Percentiles rank a stretch among this genome's conserved stretches.
Conservation (phyloP, 495 filamentous ascomycete species). For the Haplographium delicatum region DNA sequence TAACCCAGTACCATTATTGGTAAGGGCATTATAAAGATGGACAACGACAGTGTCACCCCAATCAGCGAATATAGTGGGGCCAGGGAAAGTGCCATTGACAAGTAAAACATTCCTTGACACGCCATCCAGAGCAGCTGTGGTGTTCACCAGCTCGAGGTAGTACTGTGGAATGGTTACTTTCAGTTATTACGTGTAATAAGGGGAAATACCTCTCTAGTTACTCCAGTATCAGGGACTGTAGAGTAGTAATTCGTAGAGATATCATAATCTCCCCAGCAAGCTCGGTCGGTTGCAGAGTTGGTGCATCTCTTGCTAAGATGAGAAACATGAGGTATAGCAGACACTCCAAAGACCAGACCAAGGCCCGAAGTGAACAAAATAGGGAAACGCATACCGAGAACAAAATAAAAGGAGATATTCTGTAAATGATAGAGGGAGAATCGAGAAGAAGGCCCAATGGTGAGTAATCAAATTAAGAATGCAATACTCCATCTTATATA, state of each 20-base stretch:
- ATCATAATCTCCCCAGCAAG: slow-evolving; percentile 39
- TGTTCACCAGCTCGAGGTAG: slow-evolving; percentile 36
- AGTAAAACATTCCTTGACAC: slow-evolving; percentile 30
- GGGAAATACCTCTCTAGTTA: slow-evolving; percentile 25
- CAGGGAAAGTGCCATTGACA: slow-evolving; percentile 19
- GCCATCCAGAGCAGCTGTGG: slow-evolving; percentile 46
- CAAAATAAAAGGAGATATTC: slow-evolving; percentile 1
- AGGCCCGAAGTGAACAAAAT: slow-evolving; percentile 9
- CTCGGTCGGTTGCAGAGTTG: slow-evolving; percentile 9
- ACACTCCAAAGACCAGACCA: slow-evolving; percentile 1
- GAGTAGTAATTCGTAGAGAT: slow-evolving; percentile 52
- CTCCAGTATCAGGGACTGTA: slow-evolving; percentile 42
- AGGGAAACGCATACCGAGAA: slow-evolving; percentile 13
- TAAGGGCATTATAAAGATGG: slow-evolving; percentile 10
- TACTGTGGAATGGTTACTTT: slow-evolving; percentile 22
- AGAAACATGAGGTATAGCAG: neutral
- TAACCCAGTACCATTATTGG: slow-evolving; percentile 29
- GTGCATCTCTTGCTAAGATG: slow-evolving; percentile 15
- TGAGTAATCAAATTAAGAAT: too few species aligned
- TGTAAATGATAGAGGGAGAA: slow-evolving; percentile 11
- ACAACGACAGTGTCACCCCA: slow-evolving; percentile 37
- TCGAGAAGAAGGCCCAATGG: neutral
- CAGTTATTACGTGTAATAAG: neutral
- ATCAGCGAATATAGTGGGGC: slow-evolving; percentile 28
- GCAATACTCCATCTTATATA: too few species aligned